phyloP scores from a whole-genome alignment of 2,329 filamentous ascomycete genomes.

The Fusarium pilosicola region DNA sequence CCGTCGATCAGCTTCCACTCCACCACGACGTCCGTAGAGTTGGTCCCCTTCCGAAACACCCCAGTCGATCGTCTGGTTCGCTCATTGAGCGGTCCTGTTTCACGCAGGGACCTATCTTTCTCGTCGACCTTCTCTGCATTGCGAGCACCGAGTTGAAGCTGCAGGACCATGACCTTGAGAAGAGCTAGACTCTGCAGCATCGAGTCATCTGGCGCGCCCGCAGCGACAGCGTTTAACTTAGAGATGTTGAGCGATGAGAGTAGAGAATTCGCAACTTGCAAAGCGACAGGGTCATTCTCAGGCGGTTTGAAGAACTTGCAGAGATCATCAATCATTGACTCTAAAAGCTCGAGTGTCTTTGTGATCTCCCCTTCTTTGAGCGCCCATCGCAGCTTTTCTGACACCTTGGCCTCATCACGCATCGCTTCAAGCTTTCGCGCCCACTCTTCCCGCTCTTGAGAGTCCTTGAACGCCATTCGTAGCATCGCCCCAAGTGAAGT shows the following conservation, averaged over 20 bases:
- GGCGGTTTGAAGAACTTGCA: neutral
- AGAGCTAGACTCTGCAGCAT: neutral
- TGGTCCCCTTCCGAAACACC: rapidly evolving
- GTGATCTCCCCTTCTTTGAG: neutral
- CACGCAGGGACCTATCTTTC: neutral
- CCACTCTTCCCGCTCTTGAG: neutral
- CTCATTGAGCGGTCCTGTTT: neutral
- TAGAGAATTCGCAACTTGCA: neutral
- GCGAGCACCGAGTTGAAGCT: neutral
- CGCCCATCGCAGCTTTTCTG: neutral
- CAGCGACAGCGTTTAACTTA: neutral
- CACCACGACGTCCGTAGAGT: neutral
- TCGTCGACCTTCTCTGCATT: neutral
- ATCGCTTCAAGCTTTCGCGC: neutral
- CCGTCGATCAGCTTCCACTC: neutral
- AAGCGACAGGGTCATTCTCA: neutral
- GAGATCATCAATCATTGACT: neutral
- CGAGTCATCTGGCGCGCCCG: neutral
- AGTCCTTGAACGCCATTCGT: neutral
- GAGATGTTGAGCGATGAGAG: neutral
- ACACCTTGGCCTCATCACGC: neutral
- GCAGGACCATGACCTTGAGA: neutral
- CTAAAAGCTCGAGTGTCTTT: neutral
- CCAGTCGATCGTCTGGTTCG: rapidly evolving
- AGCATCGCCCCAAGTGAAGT: neutral